Base-by-base conservation (phyloP, 192 early-diverging fungal genomes). In the Spinellus fusiger region DNA sequence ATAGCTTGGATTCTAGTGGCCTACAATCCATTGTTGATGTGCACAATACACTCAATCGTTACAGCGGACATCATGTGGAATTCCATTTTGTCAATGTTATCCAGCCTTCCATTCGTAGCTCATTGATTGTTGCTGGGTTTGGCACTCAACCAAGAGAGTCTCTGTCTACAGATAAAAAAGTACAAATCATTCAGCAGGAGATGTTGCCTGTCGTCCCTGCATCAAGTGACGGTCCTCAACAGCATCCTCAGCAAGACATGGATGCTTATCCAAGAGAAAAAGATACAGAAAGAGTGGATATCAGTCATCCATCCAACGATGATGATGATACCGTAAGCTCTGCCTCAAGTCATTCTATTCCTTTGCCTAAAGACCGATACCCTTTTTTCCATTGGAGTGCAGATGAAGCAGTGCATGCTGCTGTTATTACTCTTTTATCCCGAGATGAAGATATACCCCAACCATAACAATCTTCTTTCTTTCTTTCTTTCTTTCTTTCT, bases 381-480 rank as follows among this genome's bases (percentile, higher is more conserved):
- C 66, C 65, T 1, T 74, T 64, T 54, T 74, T 74, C 63, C 72
- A 74, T 44, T 74, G 57, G 56, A 64, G 62, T 33, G 44, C 62
- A 5, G 72, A 74, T 40, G 62, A 64, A 32, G 72, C 72, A 10
- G 66, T 69, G 22, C 51, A 49, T 48, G 44, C 72, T 31, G 72
- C 72, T 27, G 5, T 16, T 31, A 22, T 34, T 34, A 37, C 65
- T 0, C 18, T 61, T 23, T 5, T 13, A 32, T n/a, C 26, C 18
- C 64, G 56, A 32, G n/a, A 46, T 28, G 59, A 61, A n/a, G n/a
- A n/a, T n/a, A n/a, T n/a, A n/a, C n/a, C n/a, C n/a, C n/a, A n/a
- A n/a, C n/a, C n/a, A n/a, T n/a, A n/a, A n/a, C n/a, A n/a, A n/a
- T n/a, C n/a, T n/a, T n/a, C n/a, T n/a, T n/a, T n/a, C n/a, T n/a